Base-by-base conservation (phyloP, 1,284 basidiomycete genomes). In the Rhodotorula sp. region DNA sequence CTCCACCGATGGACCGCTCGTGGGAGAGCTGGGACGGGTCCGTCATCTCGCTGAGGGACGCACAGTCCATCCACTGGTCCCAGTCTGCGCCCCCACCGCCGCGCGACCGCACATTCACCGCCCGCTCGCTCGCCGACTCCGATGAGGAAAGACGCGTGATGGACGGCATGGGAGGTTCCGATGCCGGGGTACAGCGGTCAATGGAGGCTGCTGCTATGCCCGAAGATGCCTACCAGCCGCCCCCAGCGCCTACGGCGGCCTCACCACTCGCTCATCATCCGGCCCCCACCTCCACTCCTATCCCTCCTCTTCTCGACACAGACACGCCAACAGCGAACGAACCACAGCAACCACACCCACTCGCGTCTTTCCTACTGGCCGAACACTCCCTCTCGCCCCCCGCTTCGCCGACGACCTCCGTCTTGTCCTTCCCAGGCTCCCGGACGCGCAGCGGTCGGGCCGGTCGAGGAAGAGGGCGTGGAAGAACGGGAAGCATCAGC, bases 11-110 rank as follows among this genome's bases (percentile, higher is more conserved):
- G 66, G 53, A 60, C 30, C 48, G 53, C 48, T 58, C 37, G 18
- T 53, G 50, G 40, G 40, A 44, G 51, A 58, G 55, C 31, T 69
- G 58, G 53, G 63, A 69, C 34, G 63, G 68, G 47, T 57, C 53
- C 13, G 40, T 65, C 52, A 58, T 69, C 26, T 52, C 53, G 9
- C 50, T 65, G 4, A 61, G 60, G 40, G 40, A 44, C 40, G 40
- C 40, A 11, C 26, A 26, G 16, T 40, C 64, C 24, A 51, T 15
- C 24, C n/a, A n/a, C 31, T 54, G 44, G 28, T 34, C 26, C 26
- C 8, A n/a, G 18, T 47, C 54, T 5, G n/a, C 47, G 9, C 24
- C 22, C 16, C 22, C 2, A 20, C 50, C 22, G 40, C 54, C 15
- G 26, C 22, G 1, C 30, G 24, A 5, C 16, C 50, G 51, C 22